Base-by-base conservation (phyloP, 1,139 yeast species). In the Scheffersomyces quercinus region DNA sequence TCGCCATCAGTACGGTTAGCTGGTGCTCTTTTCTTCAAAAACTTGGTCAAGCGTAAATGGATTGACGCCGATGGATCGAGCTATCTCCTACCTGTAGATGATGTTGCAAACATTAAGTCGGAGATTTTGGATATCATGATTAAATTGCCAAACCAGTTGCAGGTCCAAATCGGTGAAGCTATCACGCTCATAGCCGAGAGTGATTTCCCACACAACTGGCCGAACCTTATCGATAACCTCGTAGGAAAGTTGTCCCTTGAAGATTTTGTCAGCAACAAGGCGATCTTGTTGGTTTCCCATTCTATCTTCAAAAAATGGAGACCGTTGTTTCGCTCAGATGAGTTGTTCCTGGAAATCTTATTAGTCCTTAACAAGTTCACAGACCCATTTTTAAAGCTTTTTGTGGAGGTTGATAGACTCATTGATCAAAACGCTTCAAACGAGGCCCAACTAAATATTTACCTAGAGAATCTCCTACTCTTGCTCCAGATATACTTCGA, bases 271-370 rank as follows among this genome's bases (percentile, higher is more conserved):
- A 79, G 82, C 44, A 90, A 90, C 62, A 87, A 85, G 55, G 96
- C 97, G 41, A 93, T 95, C 6, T 70, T 95, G 49, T 78, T 84
- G 13, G 98, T 95, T 14, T 95, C 97, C 7, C 99, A 95, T 64
- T 88, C 97, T 0, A 91, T 95, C 50, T 95, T 93, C 69, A 89
- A 87, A 62, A 83, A 96, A 67, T 95, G 99, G 99, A 79, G 99
- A 59, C 96, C 98, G 1, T 73, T 93, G 44, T 89, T 89, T 61
- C 78, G 97, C 56, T 86, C 96, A 2, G 97, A 95, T 63, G 97
- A 84, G 42, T 77, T 95, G 46, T 91, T 89, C 60, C 65, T 80
- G 46, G 99, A 95, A 62, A 95, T 95, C 58, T 83, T 87, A 59
- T 72, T 88, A 64, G 99, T 93, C 1, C 73, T 95, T 53, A 88